Base-by-base conservation (phyloP, 2,329 filamentous ascomycete species). In the Beauveria sp. region DNA sequence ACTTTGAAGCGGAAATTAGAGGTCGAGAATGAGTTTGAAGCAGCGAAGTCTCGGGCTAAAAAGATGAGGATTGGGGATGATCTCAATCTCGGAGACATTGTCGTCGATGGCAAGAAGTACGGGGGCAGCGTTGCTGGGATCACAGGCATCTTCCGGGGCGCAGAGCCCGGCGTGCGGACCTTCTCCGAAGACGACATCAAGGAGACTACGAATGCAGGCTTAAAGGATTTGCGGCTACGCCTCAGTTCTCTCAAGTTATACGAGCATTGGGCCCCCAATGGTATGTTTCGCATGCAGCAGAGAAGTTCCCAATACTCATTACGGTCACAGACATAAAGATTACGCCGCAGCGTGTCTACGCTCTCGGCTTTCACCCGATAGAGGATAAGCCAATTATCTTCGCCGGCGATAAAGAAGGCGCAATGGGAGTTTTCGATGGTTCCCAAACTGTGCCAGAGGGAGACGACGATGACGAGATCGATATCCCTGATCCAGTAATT, bases 321-420 rank as follows among this genome's bases (percentile, higher is more conserved):
- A 9, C 8, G 45, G 49, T 45, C 16, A 1, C 66, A 91, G 90
- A 90, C 58, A 95, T 97, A 68, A 98, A 97, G 71, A 87, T 97
- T 54, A 93, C 90, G 0, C 93, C 92, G 0, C 91, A 96, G 67
- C 79, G 93, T 58, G 83, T 96, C 16, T 99, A 98, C 70, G 83
- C 90, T 0, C 85, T 98, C 68, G 86, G 88, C 0, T 93, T 99
- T 67, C 95, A 99, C 68, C 95, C 95, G 0, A 93, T 87, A 0
- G 80, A 86, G 62, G 86, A 93, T 3, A 98, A 98, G 69, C 86
- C 93, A 0, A 79, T 99, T 3, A 82, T 98, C 1, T 96, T 99
- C 70, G 93, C 93, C 0, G 93, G 93, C 12, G 95, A 99, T 69
- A 99, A 99, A 72, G 83, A 96, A 66, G 93, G 95, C 1, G 90